Percentiles rank a stretch among this genome's conserved stretches.
These are phyloP conservation scores for Ailanthus altissimus DNA, from an alignment of 345 rosid species.

Conservation along the genomic window DNA sequence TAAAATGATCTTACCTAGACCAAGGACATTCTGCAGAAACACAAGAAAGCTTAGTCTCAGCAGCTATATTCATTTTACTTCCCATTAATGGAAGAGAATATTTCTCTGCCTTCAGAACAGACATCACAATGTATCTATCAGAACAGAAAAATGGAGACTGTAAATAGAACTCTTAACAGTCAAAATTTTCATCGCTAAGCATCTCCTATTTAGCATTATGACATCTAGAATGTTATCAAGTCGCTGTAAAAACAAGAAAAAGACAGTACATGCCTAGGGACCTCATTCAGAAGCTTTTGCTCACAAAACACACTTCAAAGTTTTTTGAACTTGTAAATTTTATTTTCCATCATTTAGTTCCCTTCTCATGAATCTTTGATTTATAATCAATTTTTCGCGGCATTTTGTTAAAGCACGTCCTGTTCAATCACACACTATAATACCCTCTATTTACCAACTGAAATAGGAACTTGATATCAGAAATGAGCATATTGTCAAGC, in stretches of 20 bases:
- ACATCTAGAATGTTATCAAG: background rate
- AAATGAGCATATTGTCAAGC: background rate
- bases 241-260: constrained; percentile 2
- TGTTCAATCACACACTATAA: background rate
- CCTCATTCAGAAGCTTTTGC: background rate
- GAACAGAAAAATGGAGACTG: background rate
- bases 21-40: constrained; percentile 54
- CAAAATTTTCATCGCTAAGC: background rate
- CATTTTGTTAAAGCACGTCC: background rate
- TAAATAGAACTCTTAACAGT: background rate
- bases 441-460: background rate
- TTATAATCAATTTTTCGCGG: background rate
- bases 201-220: background rate
- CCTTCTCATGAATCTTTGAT: background rate
- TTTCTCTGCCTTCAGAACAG: background rate
- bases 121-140: background rate
- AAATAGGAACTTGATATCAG: background rate
- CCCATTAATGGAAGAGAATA: background rate
- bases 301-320: background rate
- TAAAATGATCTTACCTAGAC: constrained; percentile 66
- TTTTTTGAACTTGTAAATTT: background rate
- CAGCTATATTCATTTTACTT: background rate
- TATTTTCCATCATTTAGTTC: background rate
- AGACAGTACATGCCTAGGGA: background rate
- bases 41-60: constrained; percentile 6